phyloP scores from a whole-genome alignment of 345 rosid species.

The Turritis glabra region DNA sequence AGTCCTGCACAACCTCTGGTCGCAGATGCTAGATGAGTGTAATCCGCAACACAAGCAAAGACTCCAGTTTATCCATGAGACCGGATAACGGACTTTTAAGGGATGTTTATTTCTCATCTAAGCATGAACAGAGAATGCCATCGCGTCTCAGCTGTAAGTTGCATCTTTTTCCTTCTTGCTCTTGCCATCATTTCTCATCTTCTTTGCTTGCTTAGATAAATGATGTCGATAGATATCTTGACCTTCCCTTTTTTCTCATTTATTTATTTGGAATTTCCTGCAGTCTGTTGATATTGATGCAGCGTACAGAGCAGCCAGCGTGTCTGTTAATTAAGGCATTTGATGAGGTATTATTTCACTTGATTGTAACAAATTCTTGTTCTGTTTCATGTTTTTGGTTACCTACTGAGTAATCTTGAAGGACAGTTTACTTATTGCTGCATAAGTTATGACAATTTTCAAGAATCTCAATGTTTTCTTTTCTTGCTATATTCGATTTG shows the following conservation, averaged over 20 bases:
- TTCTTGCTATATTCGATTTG: background rate
- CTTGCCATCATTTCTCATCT: background rate
- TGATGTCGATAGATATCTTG: background rate
- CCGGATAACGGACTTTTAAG: background rate
- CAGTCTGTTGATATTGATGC: background rate
- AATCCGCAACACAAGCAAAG: slow-evolving; percentile 31
- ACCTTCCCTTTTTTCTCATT: background rate
- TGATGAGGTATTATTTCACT: background rate
- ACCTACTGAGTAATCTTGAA: background rate
- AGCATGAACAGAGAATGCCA: background rate
- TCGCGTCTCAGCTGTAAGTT: background rate
- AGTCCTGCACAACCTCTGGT: slow-evolving; percentile 48
- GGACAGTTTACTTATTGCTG: background rate
- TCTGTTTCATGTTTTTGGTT: background rate
- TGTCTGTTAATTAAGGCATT: background rate
- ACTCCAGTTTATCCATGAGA: slow-evolving; percentile 14
- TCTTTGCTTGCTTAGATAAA: background rate
- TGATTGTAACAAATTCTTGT: background rate
- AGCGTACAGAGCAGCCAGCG: background rate
- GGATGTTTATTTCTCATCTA: background rate
- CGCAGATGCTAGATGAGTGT: slow-evolving; percentile 49
- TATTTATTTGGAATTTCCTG: background rate
- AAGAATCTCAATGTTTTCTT: background rate
- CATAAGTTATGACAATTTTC: background rate
- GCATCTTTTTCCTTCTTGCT: background rate